Conservation (phyloP, 306 rosid genomes). For the Purshia tridentata region DNA sequence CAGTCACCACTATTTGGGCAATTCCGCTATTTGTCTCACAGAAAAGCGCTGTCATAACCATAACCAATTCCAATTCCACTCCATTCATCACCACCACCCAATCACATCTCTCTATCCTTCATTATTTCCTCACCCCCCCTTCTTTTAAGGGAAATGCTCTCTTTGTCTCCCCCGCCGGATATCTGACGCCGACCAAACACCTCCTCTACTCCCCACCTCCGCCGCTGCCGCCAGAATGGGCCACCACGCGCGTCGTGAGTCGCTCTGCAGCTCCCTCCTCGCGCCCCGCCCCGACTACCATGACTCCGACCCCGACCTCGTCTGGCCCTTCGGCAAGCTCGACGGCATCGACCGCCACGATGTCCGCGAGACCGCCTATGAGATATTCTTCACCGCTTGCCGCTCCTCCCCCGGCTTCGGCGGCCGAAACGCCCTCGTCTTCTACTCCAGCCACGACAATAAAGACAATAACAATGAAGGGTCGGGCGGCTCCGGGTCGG, state of each 20-base stretch:
- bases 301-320: conserved; percentile 33
- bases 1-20: too few species aligned
- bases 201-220: conserved; percentile 21
- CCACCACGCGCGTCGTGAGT: conserved; percentile 73
- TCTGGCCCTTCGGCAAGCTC: conserved; percentile 55
- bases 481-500: conserved; percentile 13
- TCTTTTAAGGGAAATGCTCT: conserved; percentile 39
- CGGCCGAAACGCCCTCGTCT: conserved; percentile 56
- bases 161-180: conserved; percentile 33
- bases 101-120: background rate
- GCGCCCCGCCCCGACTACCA: conserved; percentile 36
- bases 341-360: conserved; percentile 55
- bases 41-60: conserved; percentile 47
- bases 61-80: conserved; percentile 16
- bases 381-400: conserved; percentile 82
- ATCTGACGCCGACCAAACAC: conserved; percentile 19
- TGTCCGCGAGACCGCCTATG: conserved; percentile 75
- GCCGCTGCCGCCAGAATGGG: conserved; percentile 52
- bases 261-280: conserved; percentile 46
- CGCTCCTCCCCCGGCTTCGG: conserved; percentile 85
- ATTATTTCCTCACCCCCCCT: conserved; percentile 17
- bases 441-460: conserved; percentile 32
- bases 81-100: too few species aligned
- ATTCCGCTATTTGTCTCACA: background rate
- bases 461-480: conserved; percentile 22